Conservation (phyloP, 345 rosid genomes). For the Excoecaria cochinchinensis region DNA sequence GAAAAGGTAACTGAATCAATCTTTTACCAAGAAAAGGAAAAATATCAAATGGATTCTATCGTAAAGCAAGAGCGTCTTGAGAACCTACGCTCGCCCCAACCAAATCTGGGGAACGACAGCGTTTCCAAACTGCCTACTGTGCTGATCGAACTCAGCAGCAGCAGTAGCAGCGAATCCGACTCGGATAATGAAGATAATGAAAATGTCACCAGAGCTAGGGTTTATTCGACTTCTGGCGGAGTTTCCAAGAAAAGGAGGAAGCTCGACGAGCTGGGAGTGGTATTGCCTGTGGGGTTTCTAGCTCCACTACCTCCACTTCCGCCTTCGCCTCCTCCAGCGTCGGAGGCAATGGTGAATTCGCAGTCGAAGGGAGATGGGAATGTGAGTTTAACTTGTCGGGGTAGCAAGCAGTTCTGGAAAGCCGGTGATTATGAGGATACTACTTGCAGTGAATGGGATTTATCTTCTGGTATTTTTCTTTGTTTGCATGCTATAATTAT, state of each 20-base stretch:
- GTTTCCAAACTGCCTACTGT: slow-evolving; percentile 18
- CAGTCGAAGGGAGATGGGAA: neutral
- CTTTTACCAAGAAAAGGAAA: too few species aligned
- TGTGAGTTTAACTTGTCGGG: slow-evolving; percentile 10
- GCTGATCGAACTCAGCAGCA: slow-evolving; percentile 54
- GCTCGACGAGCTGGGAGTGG: slow-evolving; percentile 28
- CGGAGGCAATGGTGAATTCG: neutral
- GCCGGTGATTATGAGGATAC: slow-evolving; percentile 82
- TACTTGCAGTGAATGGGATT: slow-evolving; percentile 45
- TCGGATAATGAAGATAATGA: slow-evolving; percentile 28
- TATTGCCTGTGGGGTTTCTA: slow-evolving; percentile 49
- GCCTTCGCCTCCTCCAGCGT: slow-evolving; percentile 4
- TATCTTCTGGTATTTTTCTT: slow-evolving; percentile 43
- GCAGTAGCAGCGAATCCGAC: slow-evolving; percentile 36
- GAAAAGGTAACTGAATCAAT: too few species aligned
- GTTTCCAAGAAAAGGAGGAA: slow-evolving; percentile 27
- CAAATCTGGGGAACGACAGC: slow-evolving; percentile 6
- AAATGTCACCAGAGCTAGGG: slow-evolving; percentile 30
- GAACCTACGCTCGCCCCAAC: slow-evolving; percentile 6
- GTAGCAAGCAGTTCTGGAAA: slow-evolving; percentile 84
- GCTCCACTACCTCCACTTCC: slow-evolving; percentile 31
- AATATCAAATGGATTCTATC: neutral
- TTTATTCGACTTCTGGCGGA: slow-evolving; percentile 14
- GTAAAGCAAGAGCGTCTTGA: slow-evolving; percentile 34
- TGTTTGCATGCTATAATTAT: neutral